Evolutionary conservation across 257 asterid genomes (phyloP).

Genomic region (Fraxinus quadrangulata): DNA sequence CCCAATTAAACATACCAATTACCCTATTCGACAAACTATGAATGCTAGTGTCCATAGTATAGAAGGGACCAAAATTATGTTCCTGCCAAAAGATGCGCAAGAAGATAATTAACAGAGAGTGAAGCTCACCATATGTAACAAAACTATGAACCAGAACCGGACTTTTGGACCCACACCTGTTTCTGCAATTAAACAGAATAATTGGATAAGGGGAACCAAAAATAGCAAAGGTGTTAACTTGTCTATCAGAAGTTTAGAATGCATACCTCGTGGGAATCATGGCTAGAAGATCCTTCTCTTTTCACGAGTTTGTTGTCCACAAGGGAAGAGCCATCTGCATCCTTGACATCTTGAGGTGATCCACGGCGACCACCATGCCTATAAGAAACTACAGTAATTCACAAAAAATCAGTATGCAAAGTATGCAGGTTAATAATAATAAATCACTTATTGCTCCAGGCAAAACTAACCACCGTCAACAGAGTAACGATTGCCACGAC

Average conservation of each 20-base stretch:
- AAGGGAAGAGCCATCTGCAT: constrained; percentile 56
- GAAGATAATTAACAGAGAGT: constrained; percentile 10
- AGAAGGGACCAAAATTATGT: not conserved
- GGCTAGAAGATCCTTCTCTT: constrained; percentile 66
- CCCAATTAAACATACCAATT: not conserved
- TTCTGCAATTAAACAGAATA: constrained; percentile 54
- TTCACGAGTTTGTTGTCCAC: constrained; percentile 64
- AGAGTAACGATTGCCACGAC: constrained; percentile 60
- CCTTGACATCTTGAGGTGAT: constrained; percentile 50
- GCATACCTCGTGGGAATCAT: constrained; percentile 70
- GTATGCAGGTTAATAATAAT: constrained; percentile 2
- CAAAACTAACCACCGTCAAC: constrained; percentile 63
- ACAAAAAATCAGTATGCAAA: constrained; percentile 23
- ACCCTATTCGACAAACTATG: not conserved
- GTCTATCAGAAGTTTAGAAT: constrained; percentile 14
- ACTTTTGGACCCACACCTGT: constrained; percentile 97
- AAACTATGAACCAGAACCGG: constrained; percentile 72
- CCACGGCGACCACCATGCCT: constrained; percentile 79
- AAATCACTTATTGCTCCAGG: constrained; percentile 12
- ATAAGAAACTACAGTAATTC: constrained; percentile 54
- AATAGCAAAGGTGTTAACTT: constrained; percentile 5
- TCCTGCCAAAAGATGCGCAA: constrained; percentile 22
- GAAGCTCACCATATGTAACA: constrained; percentile 55
- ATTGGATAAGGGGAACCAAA: not conserved
- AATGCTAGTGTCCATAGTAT: not conserved